Percentiles rank a stretch among this genome's conserved stretches.
Conservation (phyloP, 1,284 basidiomycete genomes). For the Cutaneotrichosporon cyanovorans region DNA sequence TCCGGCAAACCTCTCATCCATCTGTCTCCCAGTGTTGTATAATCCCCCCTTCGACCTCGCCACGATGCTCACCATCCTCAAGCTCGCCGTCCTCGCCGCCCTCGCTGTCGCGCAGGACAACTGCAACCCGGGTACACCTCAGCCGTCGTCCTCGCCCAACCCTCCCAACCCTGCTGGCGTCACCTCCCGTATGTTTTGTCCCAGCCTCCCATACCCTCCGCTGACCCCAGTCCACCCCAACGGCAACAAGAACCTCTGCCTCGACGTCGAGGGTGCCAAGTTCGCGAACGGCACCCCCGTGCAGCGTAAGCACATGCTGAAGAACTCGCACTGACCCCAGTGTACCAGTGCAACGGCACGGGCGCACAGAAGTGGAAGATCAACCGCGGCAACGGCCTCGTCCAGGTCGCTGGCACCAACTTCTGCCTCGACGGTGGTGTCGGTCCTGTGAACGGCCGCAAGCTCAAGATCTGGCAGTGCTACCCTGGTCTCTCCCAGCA, state of each 20-base stretch:
- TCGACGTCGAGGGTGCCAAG: constrained; percentile 14
- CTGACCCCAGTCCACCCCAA: constrained; percentile 10
- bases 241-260: constrained; percentile 10
- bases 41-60: no score
- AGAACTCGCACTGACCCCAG: not conserved
- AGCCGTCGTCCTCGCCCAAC: constrained; percentile 8
- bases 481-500: constrained; percentile 19
- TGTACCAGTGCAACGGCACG: constrained; percentile 20
- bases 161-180: not conserved
- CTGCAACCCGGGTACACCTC: constrained; percentile 8
- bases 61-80: constrained; percentile 14
- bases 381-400: constrained; percentile 7
- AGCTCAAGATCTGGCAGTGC: constrained; percentile 22
- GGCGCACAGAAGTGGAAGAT: constrained; percentile 13
- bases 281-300: constrained; percentile 21
- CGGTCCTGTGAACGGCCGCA: constrained; percentile 15
- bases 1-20: no score
- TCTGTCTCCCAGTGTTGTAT: no score
- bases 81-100: constrained; percentile 11
- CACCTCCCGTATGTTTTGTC: not conserved
- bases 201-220: no score
- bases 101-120: constrained; percentile 8
- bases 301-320: constrained; percentile 11
- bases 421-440: constrained; percentile 32
- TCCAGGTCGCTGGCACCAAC: constrained; percentile 25